Evolutionary conservation across 371 early-diverging fungal genomes (phyloP).

Genomic region (Funneliformis caledonium): DNA sequence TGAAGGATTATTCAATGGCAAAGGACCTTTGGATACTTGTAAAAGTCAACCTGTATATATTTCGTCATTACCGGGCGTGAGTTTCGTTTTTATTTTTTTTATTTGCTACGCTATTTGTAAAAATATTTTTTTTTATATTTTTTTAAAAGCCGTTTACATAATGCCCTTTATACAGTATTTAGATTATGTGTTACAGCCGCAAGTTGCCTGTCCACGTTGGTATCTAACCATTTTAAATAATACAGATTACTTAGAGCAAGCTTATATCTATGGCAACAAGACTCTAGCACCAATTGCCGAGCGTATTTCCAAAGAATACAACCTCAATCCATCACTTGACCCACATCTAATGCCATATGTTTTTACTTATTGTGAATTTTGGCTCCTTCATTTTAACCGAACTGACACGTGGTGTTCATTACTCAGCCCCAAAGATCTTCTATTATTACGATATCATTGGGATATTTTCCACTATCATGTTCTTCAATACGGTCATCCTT

Average conservation of each 20-base stretch:
- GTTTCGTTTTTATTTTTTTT: background rate
- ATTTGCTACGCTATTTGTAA: background rate
- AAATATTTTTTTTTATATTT: background rate
- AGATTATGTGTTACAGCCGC: background rate
- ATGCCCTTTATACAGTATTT: background rate
- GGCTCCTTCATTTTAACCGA: slow-evolving; percentile 41
- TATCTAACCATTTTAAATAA: background rate
- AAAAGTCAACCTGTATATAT: slow-evolving; percentile 39
- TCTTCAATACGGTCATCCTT: slow-evolving; percentile 46
- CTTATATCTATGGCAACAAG: slow-evolving; percentile 12
- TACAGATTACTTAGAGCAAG: background rate
- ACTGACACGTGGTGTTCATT: slow-evolving; percentile 48
- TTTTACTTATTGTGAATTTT: slow-evolving; percentile 46
- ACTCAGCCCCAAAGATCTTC: slow-evolving; percentile 45
- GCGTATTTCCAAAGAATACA: slow-evolving; percentile 40
- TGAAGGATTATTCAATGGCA: slow-evolving; percentile 39
- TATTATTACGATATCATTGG: slow-evolving; percentile 45
- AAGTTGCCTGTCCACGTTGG: background rate
- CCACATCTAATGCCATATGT: slow-evolving; percentile 40
- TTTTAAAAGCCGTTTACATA: no score
- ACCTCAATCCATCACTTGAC: slow-evolving; percentile 40
- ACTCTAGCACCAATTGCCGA: slow-evolving; percentile 41
- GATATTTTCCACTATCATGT: slow-evolving; percentile 49
- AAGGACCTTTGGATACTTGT: slow-evolving; percentile 30
- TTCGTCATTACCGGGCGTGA: slow-evolving; percentile 38